phyloP scores from a whole-genome alignment of 768 basidiomycete genomes.

The Phanerodontia chrysosporium region DNA sequence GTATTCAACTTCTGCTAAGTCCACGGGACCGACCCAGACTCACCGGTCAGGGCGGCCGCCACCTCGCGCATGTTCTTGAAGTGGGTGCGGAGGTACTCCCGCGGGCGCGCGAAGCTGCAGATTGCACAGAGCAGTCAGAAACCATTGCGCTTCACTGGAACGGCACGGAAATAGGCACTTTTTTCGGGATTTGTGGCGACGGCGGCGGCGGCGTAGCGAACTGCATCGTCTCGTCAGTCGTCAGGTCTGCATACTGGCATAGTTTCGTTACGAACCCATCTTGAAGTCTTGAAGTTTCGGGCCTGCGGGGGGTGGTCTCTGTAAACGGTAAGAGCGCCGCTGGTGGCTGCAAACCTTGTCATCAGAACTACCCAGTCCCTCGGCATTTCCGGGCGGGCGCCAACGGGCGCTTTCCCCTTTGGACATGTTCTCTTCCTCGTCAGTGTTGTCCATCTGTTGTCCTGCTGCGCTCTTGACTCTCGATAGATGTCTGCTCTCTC shows the following conservation, averaged over 20 bases:
- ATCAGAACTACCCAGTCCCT: conserved; percentile 20
- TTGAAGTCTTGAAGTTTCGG: conserved; percentile 33
- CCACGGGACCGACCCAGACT: conserved; percentile 21
- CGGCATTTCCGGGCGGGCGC: conserved; percentile 17
- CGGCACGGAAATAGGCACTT: conserved; percentile 48
- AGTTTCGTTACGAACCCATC: conserved; percentile 31
- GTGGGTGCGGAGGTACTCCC: conserved; percentile 99
- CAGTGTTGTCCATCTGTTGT: too few species aligned
- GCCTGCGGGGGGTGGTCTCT: conserved; percentile 18
- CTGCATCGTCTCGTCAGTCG: conserved; percentile 36
- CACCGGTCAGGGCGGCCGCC: conserved; percentile 88
- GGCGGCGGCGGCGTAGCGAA: conserved; percentile 91
- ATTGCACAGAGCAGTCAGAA: conserved; percentile 10
- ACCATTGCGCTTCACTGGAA: conserved; percentile 4
- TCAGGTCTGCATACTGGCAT: conserved; percentile 9
- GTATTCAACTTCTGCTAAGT: not conserved
- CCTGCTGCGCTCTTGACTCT: too few species aligned
- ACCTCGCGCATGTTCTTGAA: conserved; percentile 99
- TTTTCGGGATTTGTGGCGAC: conserved; percentile 92
- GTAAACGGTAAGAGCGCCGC: conserved; percentile 6
- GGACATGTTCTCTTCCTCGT: not conserved
- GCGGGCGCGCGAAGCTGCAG: conserved; percentile 80
- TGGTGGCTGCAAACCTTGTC: conserved; percentile 25
- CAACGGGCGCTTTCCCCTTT: not conserved
- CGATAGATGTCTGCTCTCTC: too few species aligned